A percentile compares a stretch with the other conserved stretches of the same genome.
Conservation (phyloP, 352 stramenopile genomes). For the Vaucheria bursata region DNA sequence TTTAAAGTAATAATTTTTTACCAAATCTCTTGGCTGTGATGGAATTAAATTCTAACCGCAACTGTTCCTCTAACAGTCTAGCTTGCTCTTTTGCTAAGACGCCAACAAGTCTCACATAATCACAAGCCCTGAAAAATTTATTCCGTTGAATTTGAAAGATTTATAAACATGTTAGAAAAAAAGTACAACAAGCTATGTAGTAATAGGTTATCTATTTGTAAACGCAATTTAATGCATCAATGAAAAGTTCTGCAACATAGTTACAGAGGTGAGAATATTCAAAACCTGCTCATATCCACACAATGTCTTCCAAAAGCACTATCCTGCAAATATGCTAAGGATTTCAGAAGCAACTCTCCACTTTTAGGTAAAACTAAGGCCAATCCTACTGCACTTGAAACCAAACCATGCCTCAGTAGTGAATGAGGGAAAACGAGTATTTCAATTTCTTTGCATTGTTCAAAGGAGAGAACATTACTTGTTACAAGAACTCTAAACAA, state of each 20-base stretch:
- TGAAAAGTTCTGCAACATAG: not conserved
- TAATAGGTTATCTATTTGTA: no score
- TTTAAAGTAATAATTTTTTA: no score
- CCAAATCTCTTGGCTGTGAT: no score
- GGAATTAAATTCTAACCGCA: not conserved
- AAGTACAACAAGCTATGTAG: no score
- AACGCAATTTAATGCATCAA: not conserved
- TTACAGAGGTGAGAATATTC: not conserved
- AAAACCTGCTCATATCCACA: not conserved
- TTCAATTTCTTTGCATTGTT: not conserved
- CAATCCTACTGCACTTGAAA: not conserved
- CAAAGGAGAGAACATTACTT: no score
- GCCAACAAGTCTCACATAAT: not conserved
- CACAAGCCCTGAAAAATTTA: not conserved
- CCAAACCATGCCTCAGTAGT: not conserved
- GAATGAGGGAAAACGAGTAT: not conserved
- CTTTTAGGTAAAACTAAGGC: not conserved
- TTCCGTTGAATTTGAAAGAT: no score
- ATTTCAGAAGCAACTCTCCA: constrained; percentile 1
- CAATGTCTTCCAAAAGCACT: not conserved
- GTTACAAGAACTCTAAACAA: no score
- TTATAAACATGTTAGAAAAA: no score
- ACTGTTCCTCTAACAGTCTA: not conserved
- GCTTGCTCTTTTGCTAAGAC: not conserved
- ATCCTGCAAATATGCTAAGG: constrained; percentile 2